A percentile compares a stretch with the other conserved stretches of the same genome.
These are phyloP conservation scores for Tylopilus intermedius DNA, from an alignment of 768 basidiomycete genomes.

Conservation along the genomic window DNA sequence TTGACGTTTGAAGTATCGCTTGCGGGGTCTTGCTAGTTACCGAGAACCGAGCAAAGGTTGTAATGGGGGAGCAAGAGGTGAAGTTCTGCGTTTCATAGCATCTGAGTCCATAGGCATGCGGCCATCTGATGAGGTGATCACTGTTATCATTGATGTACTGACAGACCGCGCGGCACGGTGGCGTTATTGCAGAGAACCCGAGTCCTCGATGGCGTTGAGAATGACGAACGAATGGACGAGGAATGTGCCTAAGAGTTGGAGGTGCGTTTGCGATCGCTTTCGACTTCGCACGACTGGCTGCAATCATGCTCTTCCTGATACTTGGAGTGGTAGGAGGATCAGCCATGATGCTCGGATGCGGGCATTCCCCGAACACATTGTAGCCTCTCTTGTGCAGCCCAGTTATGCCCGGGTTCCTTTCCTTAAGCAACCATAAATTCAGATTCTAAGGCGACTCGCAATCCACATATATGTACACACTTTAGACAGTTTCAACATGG, in stretches of 20 bases:
- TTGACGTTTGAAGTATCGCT: slow-evolving; percentile 34
- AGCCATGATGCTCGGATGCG: slow-evolving; percentile 28
- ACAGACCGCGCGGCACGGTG: slow-evolving; percentile 38
- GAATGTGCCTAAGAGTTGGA: too few relatives aligned
- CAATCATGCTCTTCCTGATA: too few relatives aligned
- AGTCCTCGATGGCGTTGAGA: slow-evolving; percentile 39
- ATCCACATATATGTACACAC: slow-evolving; percentile 34
- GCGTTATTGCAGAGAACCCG: slow-evolving; percentile 38
- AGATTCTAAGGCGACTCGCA: slow-evolving; percentile 14
- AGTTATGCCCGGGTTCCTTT: too few relatives aligned
- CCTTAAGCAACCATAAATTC: slow-evolving; percentile 42
- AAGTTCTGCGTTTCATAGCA: slow-evolving; percentile 40
- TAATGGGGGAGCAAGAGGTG: slow-evolving; percentile 37
- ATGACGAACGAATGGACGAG: slow-evolving; percentile 38
- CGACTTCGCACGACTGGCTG: too few relatives aligned
- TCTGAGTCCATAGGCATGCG: slow-evolving; percentile 44
- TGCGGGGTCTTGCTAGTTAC: slow-evolving; percentile 37
- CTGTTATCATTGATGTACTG: slow-evolving; percentile 24
- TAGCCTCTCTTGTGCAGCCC: too few relatives aligned
- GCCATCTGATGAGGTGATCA: slow-evolving; percentile 32
- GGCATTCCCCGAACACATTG: too few relatives aligned
- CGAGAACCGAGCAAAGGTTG: slow-evolving; percentile 30
- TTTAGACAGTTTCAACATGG: slow-evolving; percentile 78
- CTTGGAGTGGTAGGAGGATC: too few relatives aligned
- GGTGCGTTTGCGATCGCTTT: too few relatives aligned